Evolutionary conservation across 176 grass and related monocot genomes (phyloP), one percentile per base, ranked within the genome.

Genomic region (Oryza rufipogon): DNA sequence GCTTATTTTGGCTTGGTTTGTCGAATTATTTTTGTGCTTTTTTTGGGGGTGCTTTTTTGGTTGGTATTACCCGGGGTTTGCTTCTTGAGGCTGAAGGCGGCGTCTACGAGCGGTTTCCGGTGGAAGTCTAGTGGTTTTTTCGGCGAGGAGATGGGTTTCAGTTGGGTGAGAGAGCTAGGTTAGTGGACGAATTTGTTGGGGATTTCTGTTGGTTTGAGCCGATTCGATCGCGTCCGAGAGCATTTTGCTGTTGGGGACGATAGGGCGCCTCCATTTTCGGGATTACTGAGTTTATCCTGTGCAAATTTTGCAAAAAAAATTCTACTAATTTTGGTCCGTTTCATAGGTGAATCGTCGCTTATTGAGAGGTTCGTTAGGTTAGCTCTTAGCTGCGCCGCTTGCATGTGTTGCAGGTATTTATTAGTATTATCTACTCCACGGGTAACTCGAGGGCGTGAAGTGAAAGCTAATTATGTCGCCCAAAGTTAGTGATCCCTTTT

Each of bases 241-340:
- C 87, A 89, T 89, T 88, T 80, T 7, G 76, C 38, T 73, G 6
- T 1, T 58, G 16, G 67, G 2, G 44, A 25, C 25, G 33, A 54
- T 0, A 7, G 19, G 51, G 10, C 60, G 12, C 75, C 75, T 88
- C 80, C 86, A 67, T 83, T 88, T 75, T 22, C 11, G 19, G 33
- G 61, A 58, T 73, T 11, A 54, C 58, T 19, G 75, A n/a, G 19
- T 51, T 64, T 6, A 49, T 49, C 39, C 34, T 49, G 47, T 73
- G 0, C 10, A 26, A 30, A 66, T 6, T 41, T 16, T 41, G 20
- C 73, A 71, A 41, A 41, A 41, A 41, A 41, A 44, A 15, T 49
- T 77, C 13, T 71, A 32, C 67, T 39, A 32, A 64, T 49, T 85
- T 42, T 71, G 4, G 10, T 10, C 68, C 54, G 1, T 34, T 39